Conservation (phyloP, 164 flowering plant genomes). For the Dillenia suffruticosa region DNA sequence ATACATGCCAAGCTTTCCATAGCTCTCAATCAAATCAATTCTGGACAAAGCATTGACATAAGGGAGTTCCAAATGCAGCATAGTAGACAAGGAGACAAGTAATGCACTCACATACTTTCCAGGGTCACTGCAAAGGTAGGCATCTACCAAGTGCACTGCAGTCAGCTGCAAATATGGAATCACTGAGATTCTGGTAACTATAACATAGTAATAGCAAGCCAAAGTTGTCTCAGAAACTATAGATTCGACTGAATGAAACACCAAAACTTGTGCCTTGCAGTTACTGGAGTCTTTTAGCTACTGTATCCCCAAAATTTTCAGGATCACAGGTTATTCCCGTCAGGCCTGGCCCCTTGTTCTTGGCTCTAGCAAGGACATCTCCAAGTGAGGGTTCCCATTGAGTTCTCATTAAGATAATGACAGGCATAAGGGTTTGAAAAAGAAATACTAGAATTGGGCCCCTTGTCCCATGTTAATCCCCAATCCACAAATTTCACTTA, state of each 20-base stretch:
- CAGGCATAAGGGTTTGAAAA: too few species aligned
- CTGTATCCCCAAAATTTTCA: too few species aligned
- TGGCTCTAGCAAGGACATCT: too few species aligned
- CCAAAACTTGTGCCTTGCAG: neutral
- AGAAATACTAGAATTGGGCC: too few species aligned
- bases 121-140: conserved; percentile 96
- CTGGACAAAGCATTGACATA: conserved; percentile 93
- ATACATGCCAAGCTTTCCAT: conserved; percentile 77
- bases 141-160: conserved; percentile 85
- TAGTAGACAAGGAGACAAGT: conserved; percentile 86
- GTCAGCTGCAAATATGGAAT: conserved; percentile 58
- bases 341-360: too few species aligned
- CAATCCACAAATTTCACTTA: too few species aligned
- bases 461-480: too few species aligned
- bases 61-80: conserved; percentile 92
- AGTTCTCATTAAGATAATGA: too few species aligned
- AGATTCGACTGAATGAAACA: neutral
- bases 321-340: too few species aligned
- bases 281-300: neutral
- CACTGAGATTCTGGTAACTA: neutral
- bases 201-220: neutral
- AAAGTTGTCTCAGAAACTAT: neutral
- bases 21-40: conserved; percentile 91
- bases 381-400: too few species aligned
- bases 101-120: conserved; percentile 91